Percentiles rank a stretch among this genome's conserved stretches.
Evolutionary conservation across 73 alveolate genomes (phyloP).

Genomic region (Blepharisma japonicum): DNA sequence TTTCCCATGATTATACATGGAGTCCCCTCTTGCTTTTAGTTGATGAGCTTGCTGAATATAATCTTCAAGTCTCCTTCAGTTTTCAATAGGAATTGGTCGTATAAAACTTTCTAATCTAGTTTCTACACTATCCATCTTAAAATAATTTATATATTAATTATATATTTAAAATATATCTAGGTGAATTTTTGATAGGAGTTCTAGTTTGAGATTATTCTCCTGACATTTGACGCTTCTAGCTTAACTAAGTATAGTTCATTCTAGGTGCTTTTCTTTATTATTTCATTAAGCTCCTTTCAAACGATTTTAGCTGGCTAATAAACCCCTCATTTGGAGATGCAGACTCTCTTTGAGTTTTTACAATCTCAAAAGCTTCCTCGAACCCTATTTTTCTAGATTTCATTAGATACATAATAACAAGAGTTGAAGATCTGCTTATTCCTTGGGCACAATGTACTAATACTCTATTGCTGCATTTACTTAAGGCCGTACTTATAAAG

Average conservation of each 20-base stretch:
- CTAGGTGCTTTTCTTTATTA: too few relatives aligned
- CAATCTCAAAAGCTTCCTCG: slow-evolving; percentile 79
- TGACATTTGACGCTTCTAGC: too few relatives aligned
- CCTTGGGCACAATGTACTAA: slow-evolving; percentile 95
- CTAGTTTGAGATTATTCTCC: too few relatives aligned
- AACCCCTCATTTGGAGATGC: slow-evolving; percentile 93
- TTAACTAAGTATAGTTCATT: too few relatives aligned
- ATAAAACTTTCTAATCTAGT: too few relatives aligned
- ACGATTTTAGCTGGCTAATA: slow-evolving; percentile 63
- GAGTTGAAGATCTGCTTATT: slow-evolving; percentile 85
- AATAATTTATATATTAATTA: too few relatives aligned
- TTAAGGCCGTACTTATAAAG: too few relatives aligned
- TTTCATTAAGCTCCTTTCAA: slow-evolving; percentile 44
- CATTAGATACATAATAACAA: slow-evolving; percentile 90
- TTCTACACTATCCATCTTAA: background rate
- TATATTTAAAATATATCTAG: too few relatives aligned
- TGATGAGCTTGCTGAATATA: background rate
- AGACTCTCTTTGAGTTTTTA: slow-evolving; percentile 70
- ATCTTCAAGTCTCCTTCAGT: slow-evolving; percentile 1
- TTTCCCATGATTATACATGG: background rate
- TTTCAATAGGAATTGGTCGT: background rate
- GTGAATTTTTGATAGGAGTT: too few relatives aligned
- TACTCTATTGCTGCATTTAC: slow-evolving; percentile 28
- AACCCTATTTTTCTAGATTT: slow-evolving; percentile 68
- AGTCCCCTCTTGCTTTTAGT: background rate